Base-by-base conservation (phyloP, 2,329 filamentous ascomycete species). In the Talaromyces rugulosus region DNA sequence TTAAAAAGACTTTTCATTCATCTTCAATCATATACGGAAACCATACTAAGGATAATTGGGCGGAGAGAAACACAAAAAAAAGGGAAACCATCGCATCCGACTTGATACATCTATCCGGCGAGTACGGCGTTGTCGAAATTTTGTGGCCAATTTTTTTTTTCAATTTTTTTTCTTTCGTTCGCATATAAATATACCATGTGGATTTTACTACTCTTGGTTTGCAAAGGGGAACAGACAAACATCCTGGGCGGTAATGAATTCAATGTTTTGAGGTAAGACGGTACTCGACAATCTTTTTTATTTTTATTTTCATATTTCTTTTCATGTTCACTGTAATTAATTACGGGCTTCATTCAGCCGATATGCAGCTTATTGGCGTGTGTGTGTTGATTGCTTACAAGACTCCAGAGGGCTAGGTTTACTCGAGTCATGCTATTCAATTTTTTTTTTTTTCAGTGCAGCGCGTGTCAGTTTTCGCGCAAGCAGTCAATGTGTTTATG, bases 181-280 rank as follows among this genome's bases (percentile, higher is more conserved):
- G 23, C 31, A 56, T 56, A 36, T 56, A 56, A 18, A 44, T 36
- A 56, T 36, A 44, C 33, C 33, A 56, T 40, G 18, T 56, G 54
- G 54, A 56, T 34, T 44, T 55, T 56, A 27, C 30, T 56, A 44
- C 54, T 56, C 54, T 56, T 55, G 52, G 18, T 28, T 53, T 31
- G 50, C 27, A 53, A 53, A 31, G 27, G 50, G 50, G 44, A 36
- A 16, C 40, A 18, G 36, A 40, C 36, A 40, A 14, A 53, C 50
- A 53, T 53, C 27, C 50, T 31, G 50, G 23, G 28, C 50, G 50
- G 28, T 53, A 53, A 53, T 53, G 50, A 52, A 28, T 31, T 53
- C 7, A 30, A 30, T 53, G 50, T 51, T 51, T 51, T 51, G 36
- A 40, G 36, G 36, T 40, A 40, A 36, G 14, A 40, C 36, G 16